Conservation (phyloP, 192 early-diverging fungal genomes). For the Podila clonocystis region DNA sequence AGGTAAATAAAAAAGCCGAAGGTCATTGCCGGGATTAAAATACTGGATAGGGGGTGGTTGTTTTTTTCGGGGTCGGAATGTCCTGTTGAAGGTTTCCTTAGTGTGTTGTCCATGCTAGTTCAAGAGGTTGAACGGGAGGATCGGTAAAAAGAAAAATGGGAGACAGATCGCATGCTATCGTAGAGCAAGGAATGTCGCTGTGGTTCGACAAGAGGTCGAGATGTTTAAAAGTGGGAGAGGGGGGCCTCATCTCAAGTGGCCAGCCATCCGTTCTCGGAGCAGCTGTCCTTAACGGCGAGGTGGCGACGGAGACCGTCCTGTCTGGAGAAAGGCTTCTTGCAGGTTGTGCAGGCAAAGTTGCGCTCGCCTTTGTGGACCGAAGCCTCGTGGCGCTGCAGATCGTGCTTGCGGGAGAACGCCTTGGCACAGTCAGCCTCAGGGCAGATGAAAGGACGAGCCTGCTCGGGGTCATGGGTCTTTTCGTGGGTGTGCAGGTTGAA, state of each 20-base stretch:
- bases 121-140: conserved; percentile 13
- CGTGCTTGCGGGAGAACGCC: conserved; percentile 74
- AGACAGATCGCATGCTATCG: conserved; percentile 20
- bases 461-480: conserved; percentile 72
- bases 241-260: conserved; percentile 53
- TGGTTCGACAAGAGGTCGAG: conserved; percentile 6
- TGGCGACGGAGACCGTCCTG: conserved; percentile 76
- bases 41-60: conserved; percentile 14
- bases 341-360: conserved; percentile 63
- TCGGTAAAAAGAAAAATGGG: conserved; percentile 31
- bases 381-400: conserved; percentile 73
- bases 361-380: conserved; percentile 73
- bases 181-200: conserved; percentile 2
- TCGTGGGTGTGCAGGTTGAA: conserved; percentile 76
- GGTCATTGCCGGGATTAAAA: conserved; percentile 11
- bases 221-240: conserved; percentile 34
- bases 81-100: conserved; percentile 52
- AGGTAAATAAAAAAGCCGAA: conserved; percentile 13
- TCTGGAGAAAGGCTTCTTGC: conserved; percentile 66
- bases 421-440: conserved; percentile 58
- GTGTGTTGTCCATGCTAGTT: conserved; percentile 24
- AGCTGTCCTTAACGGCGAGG: conserved; percentile 49
- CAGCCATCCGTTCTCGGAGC: conserved; percentile 42
- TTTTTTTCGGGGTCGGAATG: conserved; percentile 23
- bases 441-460: conserved; percentile 69